Percentiles rank a stretch among this genome's conserved stretches.
phyloP scores from a whole-genome alignment of 202 grass and related monocot species.

The Zoysia matrella region DNA sequence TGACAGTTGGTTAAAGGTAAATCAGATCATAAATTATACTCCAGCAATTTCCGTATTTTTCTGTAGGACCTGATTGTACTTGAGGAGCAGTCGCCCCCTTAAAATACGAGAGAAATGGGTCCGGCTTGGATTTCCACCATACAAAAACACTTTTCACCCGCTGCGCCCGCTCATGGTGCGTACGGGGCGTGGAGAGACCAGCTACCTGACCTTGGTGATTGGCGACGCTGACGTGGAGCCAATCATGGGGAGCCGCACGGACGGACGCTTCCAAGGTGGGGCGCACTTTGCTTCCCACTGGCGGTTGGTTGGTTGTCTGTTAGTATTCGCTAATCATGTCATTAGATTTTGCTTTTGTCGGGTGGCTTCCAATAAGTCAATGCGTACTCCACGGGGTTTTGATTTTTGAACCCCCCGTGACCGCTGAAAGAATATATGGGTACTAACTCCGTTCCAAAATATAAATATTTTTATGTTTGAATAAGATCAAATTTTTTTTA shows the following conservation, averaged over 20 bases:
- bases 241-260: neutral
- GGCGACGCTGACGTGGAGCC: slow-evolving; percentile 18
- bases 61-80: neutral
- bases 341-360: slow-evolving; percentile 40
- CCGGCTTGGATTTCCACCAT: slow-evolving; percentile 11
- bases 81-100: neutral
- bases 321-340: slow-evolving; percentile 40
- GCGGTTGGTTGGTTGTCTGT: slow-evolving; percentile 1
- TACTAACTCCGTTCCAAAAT: too few species aligned
- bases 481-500: too few species aligned
- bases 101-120: neutral
- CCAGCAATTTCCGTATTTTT: neutral
- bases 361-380: slow-evolving; percentile 38
- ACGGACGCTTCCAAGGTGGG: neutral
- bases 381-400: slow-evolving; percentile 29
- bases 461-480: too few species aligned
- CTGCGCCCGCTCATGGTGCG: neutral
- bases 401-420: neutral
- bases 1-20: neutral
- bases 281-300: neutral
- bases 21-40: neutral
- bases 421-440: neutral
- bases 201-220: slow-evolving; percentile 8
- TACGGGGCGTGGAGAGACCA: neutral
- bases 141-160: slow-evolving; percentile 21